Evolutionary conservation across 495 filamentous ascomycete species (phyloP), one percentile per base, ranked within the genome.

Genomic region (Penicillium desertorum): DNA sequence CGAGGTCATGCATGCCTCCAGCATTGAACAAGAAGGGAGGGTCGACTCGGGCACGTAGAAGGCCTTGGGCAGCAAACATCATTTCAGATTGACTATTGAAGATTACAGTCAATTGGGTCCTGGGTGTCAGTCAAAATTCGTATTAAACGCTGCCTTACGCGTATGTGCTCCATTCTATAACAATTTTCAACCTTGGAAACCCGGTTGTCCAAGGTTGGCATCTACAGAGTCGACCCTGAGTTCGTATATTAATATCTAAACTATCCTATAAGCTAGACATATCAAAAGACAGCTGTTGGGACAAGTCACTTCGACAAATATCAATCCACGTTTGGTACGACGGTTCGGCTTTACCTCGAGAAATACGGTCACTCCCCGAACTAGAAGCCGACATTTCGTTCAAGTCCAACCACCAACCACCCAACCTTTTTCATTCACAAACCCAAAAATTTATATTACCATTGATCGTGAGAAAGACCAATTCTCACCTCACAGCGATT

Each of bases 41-140:
- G 9, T 43, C 25, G 16, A 16, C 25, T 30, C 25, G 45, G 17
- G 45, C 29, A 32, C 5, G n/a, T 20, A 29, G 50, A 9, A 22
- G 14, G 36, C 36, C 36, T 52, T 42, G 50, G 50, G 50, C 34
- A 42, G 36, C 50, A 39, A 42, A 52, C 34, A 0, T 20, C 16
- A 19, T 8, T 47, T 30, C 4, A 7, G 29, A 14, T 19, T 14
- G 32, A 8, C 6, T 7, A 45, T 30, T 30, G 27, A 30, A 12
- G 0, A n/a, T 19, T 19, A 12, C 17, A 17, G n/a, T 32, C 20
- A 22, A 25, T 37, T n/a, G 27, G 45, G 9, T 16, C 14, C 19
- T 9, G 1, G 11, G 5, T 1, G 1, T 37, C 12, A 25, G 14
- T 7, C 9, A 25, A 29, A 10, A 27, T 25, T 5, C 23, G 5